Evolutionary conservation across 2,329 filamentous ascomycete genomes (phyloP).

Genomic region (Phyllosticta citriasiana): DNA sequence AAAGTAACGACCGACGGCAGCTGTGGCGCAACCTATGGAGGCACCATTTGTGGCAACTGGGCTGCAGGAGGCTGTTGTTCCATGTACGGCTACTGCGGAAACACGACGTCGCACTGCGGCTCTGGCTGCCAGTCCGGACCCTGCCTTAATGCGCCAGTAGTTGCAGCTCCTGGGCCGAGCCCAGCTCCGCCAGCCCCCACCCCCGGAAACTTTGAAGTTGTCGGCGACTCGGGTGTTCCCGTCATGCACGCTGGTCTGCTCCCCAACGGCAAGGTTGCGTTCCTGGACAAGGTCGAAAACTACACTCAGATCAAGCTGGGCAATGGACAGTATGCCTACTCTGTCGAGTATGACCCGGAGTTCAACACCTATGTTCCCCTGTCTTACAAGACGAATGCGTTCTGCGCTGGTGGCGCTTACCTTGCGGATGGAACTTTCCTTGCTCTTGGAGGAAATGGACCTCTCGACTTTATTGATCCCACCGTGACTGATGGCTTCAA

Average conservation of each 20-base stretch:
- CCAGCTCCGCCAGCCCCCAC: conserved; percentile 37
- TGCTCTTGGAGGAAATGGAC: conserved; percentile 49
- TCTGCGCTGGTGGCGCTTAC: conserved; percentile 51
- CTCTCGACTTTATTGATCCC: conserved; percentile 44
- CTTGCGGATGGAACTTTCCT: conserved; percentile 47
- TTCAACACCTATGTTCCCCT: conserved; percentile 39
- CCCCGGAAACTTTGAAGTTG: conserved; percentile 38
- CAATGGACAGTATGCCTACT: conserved; percentile 49
- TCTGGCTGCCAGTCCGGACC: conserved; percentile 47
- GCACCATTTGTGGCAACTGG: conserved; percentile 45
- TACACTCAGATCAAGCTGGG: conserved; percentile 47
- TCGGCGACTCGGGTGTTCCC: conserved; percentile 50
- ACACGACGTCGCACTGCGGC: conserved; percentile 42
- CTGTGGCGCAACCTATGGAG: conserved; percentile 41
- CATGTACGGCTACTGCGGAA: conserved; percentile 48
- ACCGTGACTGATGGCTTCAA: conserved; percentile 51
- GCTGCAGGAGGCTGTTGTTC: conserved; percentile 44
- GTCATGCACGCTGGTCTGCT: conserved; percentile 53
- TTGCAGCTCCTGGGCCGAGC: conserved; percentile 32
- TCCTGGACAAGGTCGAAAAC: conserved; percentile 55
- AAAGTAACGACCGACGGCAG: conserved; percentile 41
- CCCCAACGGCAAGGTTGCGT: conserved; percentile 49
- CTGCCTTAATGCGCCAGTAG: conserved; percentile 33
- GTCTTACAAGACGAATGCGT: conserved; percentile 48
- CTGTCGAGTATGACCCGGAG: conserved; percentile 47